Percentiles rank a stretch among this genome's conserved stretches.
These are phyloP conservation scores for Pyricularia pennisetigena DNA, from an alignment of 2,329 filamentous ascomycete species.

Conservation along the genomic window DNA sequence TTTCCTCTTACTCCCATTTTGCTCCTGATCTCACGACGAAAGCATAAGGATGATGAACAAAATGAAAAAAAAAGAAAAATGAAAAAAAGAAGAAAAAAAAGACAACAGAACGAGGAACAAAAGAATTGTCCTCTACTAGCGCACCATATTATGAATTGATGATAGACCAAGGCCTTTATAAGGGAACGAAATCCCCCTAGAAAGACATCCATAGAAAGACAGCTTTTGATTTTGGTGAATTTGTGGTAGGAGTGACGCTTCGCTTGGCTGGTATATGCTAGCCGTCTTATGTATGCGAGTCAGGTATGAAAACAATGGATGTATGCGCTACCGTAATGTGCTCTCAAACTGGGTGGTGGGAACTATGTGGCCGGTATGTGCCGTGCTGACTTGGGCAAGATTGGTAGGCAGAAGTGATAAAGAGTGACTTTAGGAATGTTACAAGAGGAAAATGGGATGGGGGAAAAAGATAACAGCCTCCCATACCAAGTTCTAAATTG, in stretches of 20 bases:
- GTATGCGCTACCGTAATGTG: not conserved
- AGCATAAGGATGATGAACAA: not conserved
- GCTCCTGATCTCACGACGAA: not conserved
- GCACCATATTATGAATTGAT: not conserved
- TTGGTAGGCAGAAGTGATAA: not conserved
- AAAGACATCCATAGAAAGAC: not conserved
- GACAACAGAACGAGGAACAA: not conserved
- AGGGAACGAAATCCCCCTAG: not conserved
- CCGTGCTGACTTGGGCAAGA: not conserved
- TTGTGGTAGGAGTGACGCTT: not conserved
- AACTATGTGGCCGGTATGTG: not conserved
- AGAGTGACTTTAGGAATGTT: not conserved
- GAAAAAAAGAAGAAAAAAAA: conserved; percentile 1
- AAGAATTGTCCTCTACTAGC: not conserved
- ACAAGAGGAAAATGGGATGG: not conserved
- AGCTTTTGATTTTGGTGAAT: not conserved
- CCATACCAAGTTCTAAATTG: not conserved
- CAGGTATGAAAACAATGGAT: not conserved
- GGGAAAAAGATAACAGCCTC: not conserved
- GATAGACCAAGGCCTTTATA: not conserved
- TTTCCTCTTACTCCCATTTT: not conserved
- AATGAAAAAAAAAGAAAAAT: not conserved
- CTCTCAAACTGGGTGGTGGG: not conserved
- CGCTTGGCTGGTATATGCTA: not conserved
- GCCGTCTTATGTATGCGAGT: not conserved